Evolutionary conservation across 352 stramenopile species (phyloP), one percentile per base, ranked within the genome.

Genomic region (Phytophthora crassamura): DNA sequence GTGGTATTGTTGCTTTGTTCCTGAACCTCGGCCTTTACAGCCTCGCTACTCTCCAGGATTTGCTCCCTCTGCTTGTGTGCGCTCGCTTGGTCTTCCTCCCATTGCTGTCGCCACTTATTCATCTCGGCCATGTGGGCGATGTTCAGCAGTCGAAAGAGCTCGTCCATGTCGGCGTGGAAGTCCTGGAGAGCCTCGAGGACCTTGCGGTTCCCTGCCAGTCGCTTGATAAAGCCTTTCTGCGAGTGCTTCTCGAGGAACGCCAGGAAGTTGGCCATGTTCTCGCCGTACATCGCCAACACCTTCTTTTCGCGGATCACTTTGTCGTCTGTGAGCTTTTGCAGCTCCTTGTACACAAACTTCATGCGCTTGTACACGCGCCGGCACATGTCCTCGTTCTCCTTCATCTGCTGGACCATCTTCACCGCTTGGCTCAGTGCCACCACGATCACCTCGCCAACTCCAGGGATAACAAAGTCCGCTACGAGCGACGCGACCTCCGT

Each of bases 251-350:
- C 3, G 22, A 25, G 22, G 22, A 25, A 25, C 22, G 1, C 3
- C 2, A 25, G 22, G 22, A 25, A 25, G 22, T 25, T n/a, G n/a
- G n/a, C n/a, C 60, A 59, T 70, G 38, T 69, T 64, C 7, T 45
- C 20, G 54, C 59, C 58, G 59, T 64, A 77, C 49, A 62, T 72
- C 33, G 60, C 54, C 43, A 77, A 46, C 36, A 75, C 54, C 6
- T 53, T 50, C 47, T 62, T 74, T 25, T 77, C 33, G 11, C 64
- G 72, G 34, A 79, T 20, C 48, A 68, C 65, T 38, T 61, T 47
- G 60, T 74, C 57, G 57, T 76, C 68, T 54, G 63, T 20, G 54
- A 76, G 66, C 58, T 78, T 75, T 28, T 65, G 46, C 30, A 81
- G 67, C 42, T 80, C 72, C 39, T 69, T 59, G 32, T 61, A 40